phyloP scores from a whole-genome alignment of 345 rosid genomes.

The Schrenkiella parvula region DNA sequence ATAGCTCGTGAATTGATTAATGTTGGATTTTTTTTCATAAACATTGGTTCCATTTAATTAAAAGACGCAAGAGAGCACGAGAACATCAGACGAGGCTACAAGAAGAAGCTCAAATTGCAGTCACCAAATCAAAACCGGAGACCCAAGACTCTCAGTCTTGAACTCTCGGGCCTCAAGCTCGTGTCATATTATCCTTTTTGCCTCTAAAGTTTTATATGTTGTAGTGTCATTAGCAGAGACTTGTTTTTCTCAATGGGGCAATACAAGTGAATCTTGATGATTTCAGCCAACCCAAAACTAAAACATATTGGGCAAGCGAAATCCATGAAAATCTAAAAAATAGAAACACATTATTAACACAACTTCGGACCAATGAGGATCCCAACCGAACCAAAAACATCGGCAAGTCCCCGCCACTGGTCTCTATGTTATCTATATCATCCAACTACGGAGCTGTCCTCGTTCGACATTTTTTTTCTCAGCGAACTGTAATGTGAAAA shows the following conservation, averaged over 20 bases:
- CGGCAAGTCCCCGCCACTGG: slow-evolving; percentile 12
- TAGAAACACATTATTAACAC: slow-evolving; percentile 12
- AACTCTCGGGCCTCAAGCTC: neutral
- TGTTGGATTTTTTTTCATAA: neutral
- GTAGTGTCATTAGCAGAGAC: neutral
- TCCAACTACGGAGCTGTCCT: slow-evolving; percentile 7
- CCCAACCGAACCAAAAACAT: slow-evolving; percentile 32
- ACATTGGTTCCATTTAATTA: too few relatives aligned
- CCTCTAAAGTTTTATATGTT: neutral
- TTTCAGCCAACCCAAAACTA: slow-evolving; percentile 22
- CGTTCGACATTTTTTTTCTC: neutral
- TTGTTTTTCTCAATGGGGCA: neutral
- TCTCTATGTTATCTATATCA: slow-evolving; percentile 12
- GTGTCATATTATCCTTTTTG: neutral
- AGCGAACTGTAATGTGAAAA: slow-evolving; percentile 15
- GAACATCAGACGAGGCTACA: neutral
- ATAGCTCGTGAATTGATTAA: neutral
- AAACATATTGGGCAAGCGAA: slow-evolving; percentile 26
- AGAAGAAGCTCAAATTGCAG: neutral
- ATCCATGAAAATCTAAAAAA: neutral
- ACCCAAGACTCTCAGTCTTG: neutral
- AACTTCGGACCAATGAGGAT: slow-evolving; percentile 18
- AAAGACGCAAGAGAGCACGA: neutral
- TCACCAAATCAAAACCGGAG: neutral
- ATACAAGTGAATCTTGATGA: neutral